Evolutionary conservation across 371 early-diverging fungal genomes (phyloP).

Genomic region (Rhizopus sp.): DNA sequence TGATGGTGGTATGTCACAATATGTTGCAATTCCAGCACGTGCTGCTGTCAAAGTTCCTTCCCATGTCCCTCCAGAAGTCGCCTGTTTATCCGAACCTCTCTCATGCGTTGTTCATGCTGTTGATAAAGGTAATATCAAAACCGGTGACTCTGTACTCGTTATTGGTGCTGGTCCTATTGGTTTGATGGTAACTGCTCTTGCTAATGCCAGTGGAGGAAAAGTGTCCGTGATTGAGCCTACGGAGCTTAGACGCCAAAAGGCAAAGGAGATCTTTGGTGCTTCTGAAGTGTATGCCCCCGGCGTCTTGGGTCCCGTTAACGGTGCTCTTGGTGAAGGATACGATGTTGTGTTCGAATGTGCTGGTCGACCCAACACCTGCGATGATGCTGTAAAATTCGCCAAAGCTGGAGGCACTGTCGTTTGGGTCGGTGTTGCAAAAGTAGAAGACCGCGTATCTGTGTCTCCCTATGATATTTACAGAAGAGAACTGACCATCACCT

Average conservation of each 20-base stretch:
- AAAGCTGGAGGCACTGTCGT: conserved; percentile 55
- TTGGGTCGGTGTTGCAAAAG: conserved; percentile 61
- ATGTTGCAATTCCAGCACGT: conserved; percentile 49
- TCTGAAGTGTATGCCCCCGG: conserved; percentile 33
- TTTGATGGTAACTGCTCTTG: conserved; percentile 50
- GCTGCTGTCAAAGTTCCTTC: conserved; percentile 44
- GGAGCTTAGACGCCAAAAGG: conserved; percentile 44
- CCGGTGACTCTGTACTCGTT: conserved; percentile 46
- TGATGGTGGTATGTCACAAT: conserved; percentile 61
- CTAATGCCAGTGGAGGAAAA: conserved; percentile 40
- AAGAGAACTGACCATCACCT: conserved; percentile 58
- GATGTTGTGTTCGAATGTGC: conserved; percentile 65
- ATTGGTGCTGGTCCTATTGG: conserved; percentile 63
- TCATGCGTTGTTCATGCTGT: conserved; percentile 62
- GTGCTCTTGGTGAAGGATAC: conserved; percentile 46
- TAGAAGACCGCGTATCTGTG: conserved; percentile 44
- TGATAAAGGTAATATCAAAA: conserved; percentile 50
- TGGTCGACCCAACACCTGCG: conserved; percentile 52
- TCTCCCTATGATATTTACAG: conserved; percentile 59
- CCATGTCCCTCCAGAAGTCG: conserved; percentile 46
- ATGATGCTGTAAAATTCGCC: conserved; percentile 45
- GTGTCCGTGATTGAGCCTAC: conserved; percentile 55
- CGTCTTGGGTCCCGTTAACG: conserved; percentile 39
- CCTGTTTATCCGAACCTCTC: conserved; percentile 59
- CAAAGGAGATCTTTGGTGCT: conserved; percentile 43